Evolutionary conservation across 1,284 basidiomycete genomes (phyloP).

Genomic region (Bothia castanella): DNA sequence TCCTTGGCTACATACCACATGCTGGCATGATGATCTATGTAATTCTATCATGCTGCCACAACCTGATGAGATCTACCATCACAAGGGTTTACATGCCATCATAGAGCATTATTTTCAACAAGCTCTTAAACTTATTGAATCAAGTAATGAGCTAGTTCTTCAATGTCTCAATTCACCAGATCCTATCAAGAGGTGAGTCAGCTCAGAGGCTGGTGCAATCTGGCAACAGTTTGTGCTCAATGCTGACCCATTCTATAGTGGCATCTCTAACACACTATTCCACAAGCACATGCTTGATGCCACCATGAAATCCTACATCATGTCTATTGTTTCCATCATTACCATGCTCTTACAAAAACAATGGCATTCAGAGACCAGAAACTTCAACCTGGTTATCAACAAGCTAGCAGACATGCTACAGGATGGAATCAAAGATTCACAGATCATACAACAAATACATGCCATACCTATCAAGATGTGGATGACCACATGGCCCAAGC

Average conservation of each 20-base stretch:
- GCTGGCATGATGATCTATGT: constrained; percentile 5
- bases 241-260: background rate
- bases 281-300: background rate
- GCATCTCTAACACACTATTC: constrained; percentile 13
- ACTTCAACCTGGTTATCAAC: no score
- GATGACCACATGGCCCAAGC: no score
- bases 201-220: no score
- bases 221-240: no score
- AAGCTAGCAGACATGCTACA: no score
- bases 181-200: constrained; percentile 3
- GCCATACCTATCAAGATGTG: no score
- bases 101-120: constrained; percentile 2
- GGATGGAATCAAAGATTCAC: no score
- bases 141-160: constrained; percentile 5
- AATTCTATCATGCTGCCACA: no score
- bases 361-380: no score
- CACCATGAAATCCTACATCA: background rate
- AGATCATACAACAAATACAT: no score
- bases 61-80: no score
- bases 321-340: fast-evolving
- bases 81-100: background rate
- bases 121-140: background rate
- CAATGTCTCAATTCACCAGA: constrained; percentile 13
- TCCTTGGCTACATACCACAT: constrained; percentile 8
- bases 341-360: background rate